Evolutionary conservation across 225 moss, liverwort and hornwort genomes (phyloP).

Genomic region (Marchantia polymorpha): DNA sequence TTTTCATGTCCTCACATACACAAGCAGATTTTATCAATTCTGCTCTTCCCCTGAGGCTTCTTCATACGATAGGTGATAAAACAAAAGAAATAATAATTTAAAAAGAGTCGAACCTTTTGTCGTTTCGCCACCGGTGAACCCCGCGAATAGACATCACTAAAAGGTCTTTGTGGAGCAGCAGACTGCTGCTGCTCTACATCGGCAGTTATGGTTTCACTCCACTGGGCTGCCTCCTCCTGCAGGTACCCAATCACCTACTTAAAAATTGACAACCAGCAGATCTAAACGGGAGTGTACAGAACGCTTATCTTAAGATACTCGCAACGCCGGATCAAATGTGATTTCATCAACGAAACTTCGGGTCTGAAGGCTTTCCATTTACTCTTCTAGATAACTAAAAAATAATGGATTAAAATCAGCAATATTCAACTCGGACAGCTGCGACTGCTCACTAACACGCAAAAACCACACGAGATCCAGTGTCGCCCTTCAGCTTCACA

Average conservation of each 20-base stretch:
- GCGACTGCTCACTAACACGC: too few species aligned
- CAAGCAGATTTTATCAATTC: not conserved
- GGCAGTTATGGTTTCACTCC: conserved; percentile 76
- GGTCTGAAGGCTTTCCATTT: too few species aligned
- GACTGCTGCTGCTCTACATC: conserved; percentile 80
- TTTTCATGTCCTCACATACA: not conserved
- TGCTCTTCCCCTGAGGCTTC: not conserved
- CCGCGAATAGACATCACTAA: conserved; percentile 79
- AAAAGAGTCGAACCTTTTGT: conserved; percentile 58
- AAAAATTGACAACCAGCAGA: too few species aligned
- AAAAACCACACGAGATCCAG: not conserved
- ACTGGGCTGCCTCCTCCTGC: conserved; percentile 80
- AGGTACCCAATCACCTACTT: not conserved
- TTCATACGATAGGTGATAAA: not conserved
- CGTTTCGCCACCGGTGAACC: conserved; percentile 82
- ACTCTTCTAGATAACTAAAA: too few species aligned
- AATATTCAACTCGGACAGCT: too few species aligned
- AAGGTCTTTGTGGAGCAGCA: conserved; percentile 83
- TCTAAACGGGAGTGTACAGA: too few species aligned
- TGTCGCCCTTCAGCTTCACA: not conserved
- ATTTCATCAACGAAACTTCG: too few species aligned
- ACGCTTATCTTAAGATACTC: too few species aligned
- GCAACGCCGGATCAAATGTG: too few species aligned
- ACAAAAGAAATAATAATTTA: not conserved
- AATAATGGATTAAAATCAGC: too few species aligned